phyloP scores from a whole-genome alignment of 768 basidiomycete genomes.

The Neoboletus brunneissimus region DNA sequence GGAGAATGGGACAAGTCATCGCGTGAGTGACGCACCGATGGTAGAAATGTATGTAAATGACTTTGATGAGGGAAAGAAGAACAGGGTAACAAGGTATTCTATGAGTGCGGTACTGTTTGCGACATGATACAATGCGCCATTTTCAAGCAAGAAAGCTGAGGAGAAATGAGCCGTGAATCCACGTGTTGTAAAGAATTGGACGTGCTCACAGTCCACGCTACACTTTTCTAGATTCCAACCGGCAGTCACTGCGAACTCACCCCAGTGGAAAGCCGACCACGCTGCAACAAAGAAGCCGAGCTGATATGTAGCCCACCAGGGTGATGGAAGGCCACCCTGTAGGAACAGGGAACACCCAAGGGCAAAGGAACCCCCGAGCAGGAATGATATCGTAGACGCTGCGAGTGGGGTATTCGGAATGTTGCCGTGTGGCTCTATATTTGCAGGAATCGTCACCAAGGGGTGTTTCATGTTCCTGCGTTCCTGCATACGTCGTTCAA shows the following conservation, averaged over 20 bases:
- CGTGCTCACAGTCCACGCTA: constrained; percentile 82
- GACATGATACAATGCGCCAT: constrained; percentile 79
- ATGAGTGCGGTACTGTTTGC: constrained; percentile 75
- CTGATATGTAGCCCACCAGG: constrained; percentile 70
- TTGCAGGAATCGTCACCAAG: constrained; percentile 54
- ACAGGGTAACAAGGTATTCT: constrained; percentile 76
- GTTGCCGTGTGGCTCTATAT: constrained; percentile 41
- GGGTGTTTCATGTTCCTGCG: constrained; percentile 37
- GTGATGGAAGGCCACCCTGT: constrained; percentile 40
- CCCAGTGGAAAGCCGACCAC: constrained; percentile 90
- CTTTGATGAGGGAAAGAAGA: constrained; percentile 66
- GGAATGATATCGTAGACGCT: constrained; percentile 73
- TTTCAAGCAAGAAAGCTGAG: constrained; percentile 90
- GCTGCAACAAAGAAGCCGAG: constrained; percentile 80
- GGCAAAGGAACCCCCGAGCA: constrained; percentile 73
- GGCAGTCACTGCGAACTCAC: constrained; percentile 92
- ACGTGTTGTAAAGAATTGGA: not conserved
- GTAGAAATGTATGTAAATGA: constrained; percentile 52
- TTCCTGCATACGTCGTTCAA: constrained; percentile 46
- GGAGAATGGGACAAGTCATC: not conserved
- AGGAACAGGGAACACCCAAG: constrained; percentile 53
- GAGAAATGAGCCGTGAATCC: constrained; percentile 4
- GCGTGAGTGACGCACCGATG: constrained; percentile 45
- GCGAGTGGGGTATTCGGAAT: constrained; percentile 91
- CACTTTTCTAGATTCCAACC: constrained; percentile 94